These are phyloP conservation scores for Starmerella vitae DNA, from an alignment of 805 yeast genomes.

Conservation along the genomic window DNA sequence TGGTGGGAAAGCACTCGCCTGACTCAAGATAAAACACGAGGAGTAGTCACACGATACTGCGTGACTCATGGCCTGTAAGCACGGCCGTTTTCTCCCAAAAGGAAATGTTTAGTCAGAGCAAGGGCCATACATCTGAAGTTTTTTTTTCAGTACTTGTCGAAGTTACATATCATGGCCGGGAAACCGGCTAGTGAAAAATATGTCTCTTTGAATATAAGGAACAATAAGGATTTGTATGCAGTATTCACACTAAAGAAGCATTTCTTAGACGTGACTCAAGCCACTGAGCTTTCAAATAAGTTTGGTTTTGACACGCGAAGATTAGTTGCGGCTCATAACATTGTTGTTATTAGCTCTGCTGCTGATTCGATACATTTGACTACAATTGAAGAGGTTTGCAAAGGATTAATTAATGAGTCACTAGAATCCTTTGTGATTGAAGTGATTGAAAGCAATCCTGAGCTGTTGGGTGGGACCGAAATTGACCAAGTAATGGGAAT, in stretches of 20 bases:
- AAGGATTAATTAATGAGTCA: constrained; percentile 1
- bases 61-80: too few relatives aligned
- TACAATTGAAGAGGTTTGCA: constrained; percentile 6
- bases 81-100: too few relatives aligned
- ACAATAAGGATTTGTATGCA: too few relatives aligned
- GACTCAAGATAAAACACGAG: too few relatives aligned
- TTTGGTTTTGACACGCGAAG: constrained; percentile 9
- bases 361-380: constrained; percentile 13
- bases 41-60: too few relatives aligned
- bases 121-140: too few relatives aligned
- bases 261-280: neutral
- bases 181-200: too few relatives aligned
- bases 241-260: too few relatives aligned
- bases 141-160: neutral
- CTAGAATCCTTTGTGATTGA: constrained; percentile 10
- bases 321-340: constrained; percentile 17
- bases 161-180: neutral
- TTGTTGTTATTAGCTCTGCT: constrained; percentile 9
- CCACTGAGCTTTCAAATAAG: neutral
- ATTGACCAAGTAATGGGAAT: constrained; percentile 14
- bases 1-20: too few relatives aligned
- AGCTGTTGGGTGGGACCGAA: constrained; percentile 9
- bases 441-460: constrained; percentile 7
- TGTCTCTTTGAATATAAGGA: too few relatives aligned
- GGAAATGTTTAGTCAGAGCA: too few relatives aligned